A percentile compares a stretch with the other conserved stretches of the same genome.
phyloP scores from a whole-genome alignment of 2,329 filamentous ascomycete genomes.

The Colletotrichum abscissum region DNA sequence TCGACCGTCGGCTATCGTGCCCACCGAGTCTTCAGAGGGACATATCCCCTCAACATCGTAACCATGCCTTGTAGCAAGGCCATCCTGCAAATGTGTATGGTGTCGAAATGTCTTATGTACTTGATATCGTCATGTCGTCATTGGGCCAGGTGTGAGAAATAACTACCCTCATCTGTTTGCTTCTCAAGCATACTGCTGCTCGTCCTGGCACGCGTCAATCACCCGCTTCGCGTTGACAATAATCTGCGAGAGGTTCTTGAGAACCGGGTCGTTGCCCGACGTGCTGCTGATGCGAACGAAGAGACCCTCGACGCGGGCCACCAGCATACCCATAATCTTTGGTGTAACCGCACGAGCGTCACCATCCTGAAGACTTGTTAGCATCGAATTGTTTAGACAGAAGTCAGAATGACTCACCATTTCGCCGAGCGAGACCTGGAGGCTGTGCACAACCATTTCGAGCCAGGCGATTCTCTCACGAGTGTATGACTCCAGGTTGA shows the following conservation, averaged over 20 bases:
- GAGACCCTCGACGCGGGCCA: conserved; percentile 63
- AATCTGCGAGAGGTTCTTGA: conserved; percentile 61
- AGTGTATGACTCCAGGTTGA: conserved; percentile 66
- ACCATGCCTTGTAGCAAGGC: conserved; percentile 1
- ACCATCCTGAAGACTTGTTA: conserved; percentile 57
- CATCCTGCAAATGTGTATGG: conserved; percentile 24
- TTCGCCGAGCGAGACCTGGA: conserved; percentile 59
- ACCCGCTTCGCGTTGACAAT: conserved; percentile 48
- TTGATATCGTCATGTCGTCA: conserved; percentile 36
- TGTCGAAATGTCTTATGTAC: conserved; percentile 37
- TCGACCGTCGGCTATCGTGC: conserved; percentile 18
- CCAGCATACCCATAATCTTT: conserved; percentile 66
- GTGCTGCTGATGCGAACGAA: conserved; percentile 61
- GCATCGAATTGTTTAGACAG: conserved; percentile 16
- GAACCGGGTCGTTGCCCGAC: conserved; percentile 57
- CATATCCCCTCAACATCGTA: not conserved
- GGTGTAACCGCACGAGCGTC: conserved; percentile 67
- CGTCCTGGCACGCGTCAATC: conserved; percentile 38
- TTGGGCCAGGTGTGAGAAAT: conserved; percentile 15
- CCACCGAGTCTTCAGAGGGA: not conserved
- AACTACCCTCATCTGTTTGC: not conserved
- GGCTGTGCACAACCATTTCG: conserved; percentile 67
- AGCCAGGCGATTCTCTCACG: conserved; percentile 70
- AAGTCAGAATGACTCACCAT: conserved; percentile 57
- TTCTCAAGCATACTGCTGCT: conserved; percentile 33